Evolutionary conservation across 2,329 filamentous ascomycete species (phyloP).

Genomic region (Penicillium sp.): DNA sequence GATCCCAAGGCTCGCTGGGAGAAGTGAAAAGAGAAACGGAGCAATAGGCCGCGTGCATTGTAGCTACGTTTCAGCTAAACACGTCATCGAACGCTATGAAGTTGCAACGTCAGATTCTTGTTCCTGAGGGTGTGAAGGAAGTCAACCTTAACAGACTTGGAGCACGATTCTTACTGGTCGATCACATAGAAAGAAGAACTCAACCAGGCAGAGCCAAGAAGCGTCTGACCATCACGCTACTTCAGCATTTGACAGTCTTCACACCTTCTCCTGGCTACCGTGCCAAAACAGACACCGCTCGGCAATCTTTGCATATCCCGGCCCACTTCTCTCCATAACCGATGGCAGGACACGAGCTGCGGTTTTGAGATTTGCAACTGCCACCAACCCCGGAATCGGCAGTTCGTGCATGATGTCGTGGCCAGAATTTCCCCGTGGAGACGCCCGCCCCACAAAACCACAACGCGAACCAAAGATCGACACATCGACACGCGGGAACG

Average conservation of each 20-base stretch:
- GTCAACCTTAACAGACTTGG: neutral
- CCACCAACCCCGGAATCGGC: neutral
- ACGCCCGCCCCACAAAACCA: conserved; percentile 15
- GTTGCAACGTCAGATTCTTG: neutral
- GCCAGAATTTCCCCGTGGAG: conserved; percentile 1
- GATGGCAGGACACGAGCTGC: neutral
- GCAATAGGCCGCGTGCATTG: neutral
- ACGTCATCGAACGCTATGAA: neutral
- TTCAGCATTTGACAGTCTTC: neutral
- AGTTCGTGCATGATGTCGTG: conserved; percentile 5
- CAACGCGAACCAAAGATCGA: conserved; percentile 10
- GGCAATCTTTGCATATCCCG: neutral
- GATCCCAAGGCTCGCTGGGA: conserved; percentile 11
- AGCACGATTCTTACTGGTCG: neutral
- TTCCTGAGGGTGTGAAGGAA: conserved; percentile 5
- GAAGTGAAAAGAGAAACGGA: neutral
- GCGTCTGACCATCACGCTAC: neutral
- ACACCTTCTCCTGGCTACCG: neutral
- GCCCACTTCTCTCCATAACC: neutral
- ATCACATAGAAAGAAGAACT: neutral
- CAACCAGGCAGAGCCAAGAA: neutral
- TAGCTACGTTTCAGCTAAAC: neutral
- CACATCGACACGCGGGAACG: conserved; percentile 19
- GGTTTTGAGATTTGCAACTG: neutral
- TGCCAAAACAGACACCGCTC: neutral